Conservation (phyloP, 768 basidiomycete genomes). For the Amanita pallidorosea region DNA sequence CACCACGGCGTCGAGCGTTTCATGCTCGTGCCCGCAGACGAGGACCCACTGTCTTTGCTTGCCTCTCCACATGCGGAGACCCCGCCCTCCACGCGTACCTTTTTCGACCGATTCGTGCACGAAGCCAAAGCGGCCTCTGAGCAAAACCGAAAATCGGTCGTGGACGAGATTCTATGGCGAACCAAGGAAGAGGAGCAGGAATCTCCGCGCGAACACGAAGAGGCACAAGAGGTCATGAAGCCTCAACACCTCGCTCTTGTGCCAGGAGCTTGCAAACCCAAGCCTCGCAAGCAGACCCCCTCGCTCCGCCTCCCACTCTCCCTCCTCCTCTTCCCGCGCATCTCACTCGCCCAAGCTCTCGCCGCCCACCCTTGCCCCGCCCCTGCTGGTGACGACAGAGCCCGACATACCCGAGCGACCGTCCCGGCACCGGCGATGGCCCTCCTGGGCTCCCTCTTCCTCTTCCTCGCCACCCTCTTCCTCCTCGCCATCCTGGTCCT, state of each 20-base stretch:
- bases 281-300: neutral
- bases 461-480: too few relatives aligned
- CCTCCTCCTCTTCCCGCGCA: constrained; percentile 17
- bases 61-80: neutral
- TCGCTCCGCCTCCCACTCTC: constrained; percentile 13
- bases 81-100: constrained; percentile 23
- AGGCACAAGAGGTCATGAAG: too few relatives aligned
- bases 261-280: too few relatives aligned
- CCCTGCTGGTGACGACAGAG: constrained; percentile 19
- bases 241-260: too few relatives aligned
- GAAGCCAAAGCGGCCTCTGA: constrained; percentile 46
- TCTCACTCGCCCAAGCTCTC: constrained; percentile 23
- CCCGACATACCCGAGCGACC: neutral
- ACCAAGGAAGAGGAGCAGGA: constrained; percentile 8
- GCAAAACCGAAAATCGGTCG: constrained; percentile 37
- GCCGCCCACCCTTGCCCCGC: constrained; percentile 19
- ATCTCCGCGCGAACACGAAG: neutral
- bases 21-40: neutral
- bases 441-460: too few relatives aligned
- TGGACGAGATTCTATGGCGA: constrained; percentile 19
- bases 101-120: constrained; percentile 52
- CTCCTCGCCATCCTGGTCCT: too few relatives aligned
- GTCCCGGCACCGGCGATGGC: neutral
- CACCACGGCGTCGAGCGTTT: too few relatives aligned
- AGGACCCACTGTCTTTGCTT: neutral